Evolutionary conservation across 1,284 basidiomycete species (phyloP), one percentile per base, ranked within the genome.

Genomic region (Anthracocystis walkeri): DNA sequence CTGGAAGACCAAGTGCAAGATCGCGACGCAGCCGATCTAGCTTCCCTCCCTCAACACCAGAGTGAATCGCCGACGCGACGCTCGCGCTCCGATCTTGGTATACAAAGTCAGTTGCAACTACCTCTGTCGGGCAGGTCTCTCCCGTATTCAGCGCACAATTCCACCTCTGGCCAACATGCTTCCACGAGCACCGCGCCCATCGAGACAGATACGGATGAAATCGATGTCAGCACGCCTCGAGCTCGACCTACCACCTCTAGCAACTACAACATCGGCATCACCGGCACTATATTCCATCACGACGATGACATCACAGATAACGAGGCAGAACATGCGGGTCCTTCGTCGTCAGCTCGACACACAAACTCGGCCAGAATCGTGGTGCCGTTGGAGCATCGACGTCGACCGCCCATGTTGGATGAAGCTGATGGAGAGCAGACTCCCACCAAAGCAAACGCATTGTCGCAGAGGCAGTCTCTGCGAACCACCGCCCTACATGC

Each of bases 181-280:
- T 38, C 45, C 0, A 25, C 59, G 4, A 40, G 27, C 40, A 44
- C 35, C 8, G 23, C 21, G n/a, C 29, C 49, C 3, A 20, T 20
- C 5, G 41, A 55, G 25, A 53, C 53, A 38, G 62, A 67, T 21
- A 35, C 49, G 21, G 74, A 76, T 21, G 74, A 76, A 5, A 21
- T 64, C 23, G 68, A 76, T 18, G 65, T 76, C 7, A 76, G 74
- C 65, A 76, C 74, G 20, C 74, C 74, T 31, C 56, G 69, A 27
- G 74, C 74, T 2, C 46, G 69, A 1, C 74, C 74, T 2, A 68
- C 59, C 16, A 71, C 65, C 5, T 49, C 54, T 33, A 54, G 44
- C 49, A 71, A 70, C 45, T 65, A 56, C 42, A 57, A 67, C 40
- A 62, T 74, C 35, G 71, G 71, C 40, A 68, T 74, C 38, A 46